Evolutionary conservation across 75 land plant species (phyloP).

Genomic region (Cryptomeria japonica): DNA sequence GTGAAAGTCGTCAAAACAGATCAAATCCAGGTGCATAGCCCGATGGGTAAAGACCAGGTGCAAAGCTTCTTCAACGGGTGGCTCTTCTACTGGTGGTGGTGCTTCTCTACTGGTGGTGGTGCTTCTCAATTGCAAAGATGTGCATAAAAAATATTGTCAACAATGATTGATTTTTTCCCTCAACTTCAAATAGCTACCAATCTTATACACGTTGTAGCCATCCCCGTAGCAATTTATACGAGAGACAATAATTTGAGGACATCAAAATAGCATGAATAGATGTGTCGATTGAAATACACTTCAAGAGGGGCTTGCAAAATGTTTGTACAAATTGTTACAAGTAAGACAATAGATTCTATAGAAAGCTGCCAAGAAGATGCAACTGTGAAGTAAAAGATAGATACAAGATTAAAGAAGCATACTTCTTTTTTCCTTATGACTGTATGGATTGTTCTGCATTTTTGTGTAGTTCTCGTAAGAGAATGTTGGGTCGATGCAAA

Average conservation of each 20-base stretch:
- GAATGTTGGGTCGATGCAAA: too few species aligned
- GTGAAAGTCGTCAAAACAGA: too few species aligned
- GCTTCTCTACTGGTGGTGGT: too few species aligned
- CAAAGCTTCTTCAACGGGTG: too few species aligned
- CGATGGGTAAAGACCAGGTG: too few species aligned
- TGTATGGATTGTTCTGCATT: too few species aligned
- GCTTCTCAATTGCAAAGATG: slow-evolving; percentile 19
- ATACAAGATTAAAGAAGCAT: too few species aligned
- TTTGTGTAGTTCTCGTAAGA: too few species aligned
- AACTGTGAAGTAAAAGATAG: neutral
- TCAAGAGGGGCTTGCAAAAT: neutral
- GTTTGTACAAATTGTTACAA: neutral
- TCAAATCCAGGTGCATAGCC: too few species aligned
- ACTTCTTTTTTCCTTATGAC: too few species aligned
- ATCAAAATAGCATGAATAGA: neutral
- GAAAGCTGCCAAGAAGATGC: neutral
- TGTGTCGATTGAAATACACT: neutral
- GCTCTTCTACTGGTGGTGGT: too few species aligned
- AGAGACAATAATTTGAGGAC: neutral
- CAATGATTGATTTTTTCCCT: slow-evolving; percentile 8
- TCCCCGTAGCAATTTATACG: neutral
- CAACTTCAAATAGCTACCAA: slow-evolving; percentile 38
- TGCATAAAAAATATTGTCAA: neutral
- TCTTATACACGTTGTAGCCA: slow-evolving; percentile 94
- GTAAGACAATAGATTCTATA: neutral